Evolutionary conservation across 495 filamentous ascomycete species (phyloP), one percentile per base, ranked within the genome.

Genomic region (Endocarpon pusillum): DNA sequence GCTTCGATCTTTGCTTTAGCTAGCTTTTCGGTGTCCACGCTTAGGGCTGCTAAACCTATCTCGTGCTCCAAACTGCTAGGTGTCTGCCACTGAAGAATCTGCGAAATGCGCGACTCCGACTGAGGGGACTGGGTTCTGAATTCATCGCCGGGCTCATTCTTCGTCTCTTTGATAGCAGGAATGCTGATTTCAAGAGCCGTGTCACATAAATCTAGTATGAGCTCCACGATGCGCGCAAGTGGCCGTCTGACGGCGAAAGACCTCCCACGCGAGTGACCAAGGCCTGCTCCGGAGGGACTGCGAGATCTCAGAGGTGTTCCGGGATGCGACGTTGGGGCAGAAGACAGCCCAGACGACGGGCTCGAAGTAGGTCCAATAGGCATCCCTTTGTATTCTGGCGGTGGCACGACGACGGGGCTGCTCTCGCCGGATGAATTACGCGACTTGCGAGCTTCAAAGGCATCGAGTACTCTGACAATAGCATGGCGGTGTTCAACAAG

Each of bases 391-490:
- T 97, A 97, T 47, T 96, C 89, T 14, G 81, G 76, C 36, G 71
- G 58, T 3, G 76, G 63, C 15, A 64, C 41, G 0, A 63, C 52
- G 3, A 58, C 26, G 17, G 59, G 42, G 32, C 47, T 48, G 12
- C 56, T 57, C 25, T 85, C 82, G 15, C 63, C 69, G 9, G 73
- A 65, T 35, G 71, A 49, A 18, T 61, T 51, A 4, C 75, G 61
- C 36, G 77, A 66, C 37, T 77, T 71, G 30, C 83, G 74, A 21
- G 81, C 73, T 53, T 97, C 89, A 15, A 96, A 61, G 20, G 79
- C 81, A 54, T 97, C 91, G 15, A 97, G 63, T 15, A 96, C 81
- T 51, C 78, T 93, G 46, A 96, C 91, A 48, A 97, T 93, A n/a
- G 78, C 66, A 53, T 87, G 83, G 3, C 89, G 78, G 53, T 96